These are phyloP conservation scores for Marchantia polymorpha DNA, from an alignment of 225 moss, liverwort and hornwort genomes.

Conservation along the genomic window DNA sequence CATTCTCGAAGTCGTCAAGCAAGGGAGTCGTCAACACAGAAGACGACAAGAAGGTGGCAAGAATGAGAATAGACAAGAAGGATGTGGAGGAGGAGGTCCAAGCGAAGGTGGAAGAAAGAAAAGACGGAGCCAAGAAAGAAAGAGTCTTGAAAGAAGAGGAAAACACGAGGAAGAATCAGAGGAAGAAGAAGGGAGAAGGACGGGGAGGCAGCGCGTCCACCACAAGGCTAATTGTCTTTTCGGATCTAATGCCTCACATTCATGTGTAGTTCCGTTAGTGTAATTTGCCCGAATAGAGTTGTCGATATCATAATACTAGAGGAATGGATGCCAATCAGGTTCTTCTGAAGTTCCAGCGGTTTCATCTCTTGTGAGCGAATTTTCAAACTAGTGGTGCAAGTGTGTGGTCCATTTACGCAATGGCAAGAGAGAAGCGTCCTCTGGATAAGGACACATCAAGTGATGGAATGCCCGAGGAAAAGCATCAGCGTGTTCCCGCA, in stretches of 20 bases:
- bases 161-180: constrained; percentile 43
- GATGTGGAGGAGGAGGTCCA: constrained; percentile 25
- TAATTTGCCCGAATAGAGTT: no score
- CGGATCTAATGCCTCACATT: no score
- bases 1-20: no score
- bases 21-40: constrained; percentile 21
- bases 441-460: constrained; percentile 54
- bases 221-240: no score
- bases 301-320: no score
- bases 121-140: constrained; percentile 37
- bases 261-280: no score
- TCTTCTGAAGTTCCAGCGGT: no score
- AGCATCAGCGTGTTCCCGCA: constrained; percentile 57
- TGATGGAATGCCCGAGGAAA: constrained; percentile 78
- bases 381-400: no score
- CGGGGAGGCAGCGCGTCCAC: no score
- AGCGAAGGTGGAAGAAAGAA: constrained; percentile 24
- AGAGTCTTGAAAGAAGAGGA: constrained; percentile 26
- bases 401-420: background rate
- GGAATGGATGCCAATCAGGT: no score
- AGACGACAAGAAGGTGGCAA: constrained; percentile 31
- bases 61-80: constrained; percentile 28
- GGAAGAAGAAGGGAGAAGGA: constrained; percentile 31
- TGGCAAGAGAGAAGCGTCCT: constrained; percentile 80
- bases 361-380: no score